Evolutionary conservation across 345 rosid genomes (phyloP).

Genomic region (Eucalyptus paniculata): DNA sequence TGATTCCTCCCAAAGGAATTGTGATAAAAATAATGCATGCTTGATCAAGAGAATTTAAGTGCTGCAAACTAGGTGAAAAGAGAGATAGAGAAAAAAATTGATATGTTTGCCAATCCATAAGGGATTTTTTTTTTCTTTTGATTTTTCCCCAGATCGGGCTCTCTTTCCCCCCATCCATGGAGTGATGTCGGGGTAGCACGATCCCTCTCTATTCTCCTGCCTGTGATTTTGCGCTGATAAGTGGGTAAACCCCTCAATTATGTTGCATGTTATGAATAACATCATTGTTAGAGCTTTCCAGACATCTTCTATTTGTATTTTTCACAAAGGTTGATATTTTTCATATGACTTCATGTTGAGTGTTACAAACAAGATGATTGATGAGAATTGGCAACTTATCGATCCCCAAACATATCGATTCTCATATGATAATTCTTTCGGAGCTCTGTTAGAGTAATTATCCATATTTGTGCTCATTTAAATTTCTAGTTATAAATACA

Average conservation of each 20-base stretch:
- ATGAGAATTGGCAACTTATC: background rate
- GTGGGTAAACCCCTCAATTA: background rate
- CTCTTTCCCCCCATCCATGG: too few species aligned
- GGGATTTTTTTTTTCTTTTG: too few species aligned
- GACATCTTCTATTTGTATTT: background rate
- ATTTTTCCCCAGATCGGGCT: too few species aligned
- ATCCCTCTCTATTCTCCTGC: background rate
- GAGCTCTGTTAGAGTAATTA: background rate
- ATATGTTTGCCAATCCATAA: too few species aligned
- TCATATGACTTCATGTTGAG: background rate
- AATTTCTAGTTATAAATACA: background rate
- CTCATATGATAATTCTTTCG: background rate
- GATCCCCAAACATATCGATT: background rate
- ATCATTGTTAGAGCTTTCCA: conserved; percentile 42
- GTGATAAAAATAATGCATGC: background rate
- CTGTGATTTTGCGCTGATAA: background rate
- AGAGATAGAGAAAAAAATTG: too few species aligned
- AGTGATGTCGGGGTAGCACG: background rate
- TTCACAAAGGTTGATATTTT: background rate
- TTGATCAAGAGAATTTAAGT: background rate
- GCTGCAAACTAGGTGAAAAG: too few species aligned
- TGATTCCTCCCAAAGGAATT: background rate
- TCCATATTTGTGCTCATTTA: background rate
- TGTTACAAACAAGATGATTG: background rate
- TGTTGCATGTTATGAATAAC: conserved; percentile 8